Base-by-base conservation (phyloP, 179 eudicot species). In the Nepenthes alata region DNA sequence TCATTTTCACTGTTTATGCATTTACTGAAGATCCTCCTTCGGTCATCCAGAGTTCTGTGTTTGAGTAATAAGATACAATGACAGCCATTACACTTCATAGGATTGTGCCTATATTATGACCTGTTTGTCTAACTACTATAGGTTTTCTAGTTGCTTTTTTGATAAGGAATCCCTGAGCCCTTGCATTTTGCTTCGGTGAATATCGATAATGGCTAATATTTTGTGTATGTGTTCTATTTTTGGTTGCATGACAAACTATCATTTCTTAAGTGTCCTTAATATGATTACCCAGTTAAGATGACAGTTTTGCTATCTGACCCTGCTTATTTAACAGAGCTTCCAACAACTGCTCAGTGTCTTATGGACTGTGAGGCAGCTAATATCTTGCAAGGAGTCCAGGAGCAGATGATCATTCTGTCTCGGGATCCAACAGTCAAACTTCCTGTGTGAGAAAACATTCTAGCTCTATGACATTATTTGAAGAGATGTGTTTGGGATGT, bases 351-450 rank as follows among this genome's bases (percentile, higher is more conserved):
- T 12, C 69, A 63, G 48, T 88, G 88, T 74, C 72, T 91, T 74
- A 88, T 85, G 91, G 89, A 91, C 67, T 91, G 96, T 66, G 96
- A 91, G 76, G 97, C 96, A 37, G 87, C 87, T 50, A 83, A 85
- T 62, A 88, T 88, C 63, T 78, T 91, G 54, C 85, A 79, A 72
- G 87, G 88, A 66, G 79, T 91, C 61, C 88, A 85, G 74, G 98
- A 91, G 67, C 84, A 86, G 65, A 91, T 91, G 96, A 78, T 74
- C 70, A 67, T 79, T 44, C 80, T 91, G 41, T 89, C 98, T 69
- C 84, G 79, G 70, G 98, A 91, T 86, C 87, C 98, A 66, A 77
- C 77, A n/a, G 72, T 91, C 59, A 91, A 91, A 74, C 73, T 91
- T 47, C 95, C 98, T n/a, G 55, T 66, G 98, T 89, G 65, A 81